These are phyloP conservation scores for Tilletia indica DNA, from an alignment of 1,284 basidiomycete genomes.

Conservation along the genomic window DNA sequence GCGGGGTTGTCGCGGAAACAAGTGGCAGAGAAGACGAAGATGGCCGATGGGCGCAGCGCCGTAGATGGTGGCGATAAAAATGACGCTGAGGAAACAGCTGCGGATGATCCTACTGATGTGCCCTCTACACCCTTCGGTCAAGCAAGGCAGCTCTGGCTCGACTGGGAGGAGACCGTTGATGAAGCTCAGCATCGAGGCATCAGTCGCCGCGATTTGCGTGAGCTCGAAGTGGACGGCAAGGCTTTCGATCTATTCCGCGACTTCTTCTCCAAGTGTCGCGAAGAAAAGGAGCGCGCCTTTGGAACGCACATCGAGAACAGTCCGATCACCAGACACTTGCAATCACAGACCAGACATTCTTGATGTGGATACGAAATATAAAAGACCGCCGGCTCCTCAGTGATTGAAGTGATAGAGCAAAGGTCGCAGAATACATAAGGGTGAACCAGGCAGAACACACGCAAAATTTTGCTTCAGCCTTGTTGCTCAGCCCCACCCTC, in stretches of 20 bases:
- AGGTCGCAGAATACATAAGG: background rate
- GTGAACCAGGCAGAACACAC: background rate
- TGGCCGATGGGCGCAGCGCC: background rate
- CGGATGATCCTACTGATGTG: background rate
- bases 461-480: background rate
- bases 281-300: background rate
- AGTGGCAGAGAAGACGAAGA: background rate
- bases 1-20: background rate
- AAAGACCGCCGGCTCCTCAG: background rate
- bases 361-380: background rate
- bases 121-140: conserved; percentile 6
- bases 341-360: background rate
- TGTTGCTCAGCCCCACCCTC: conserved; percentile 9
- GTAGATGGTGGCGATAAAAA: background rate
- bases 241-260: background rate
- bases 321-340: background rate
- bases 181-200: background rate
- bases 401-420: background rate
- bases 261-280: conserved; percentile 6
- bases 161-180: background rate
- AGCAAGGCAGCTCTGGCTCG: conserved; percentile 15
- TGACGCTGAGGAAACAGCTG: background rate
- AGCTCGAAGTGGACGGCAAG: conserved; percentile 6
- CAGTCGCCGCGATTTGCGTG: background rate
- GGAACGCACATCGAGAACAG: background rate